Percentiles rank a stretch among this genome's conserved stretches.
These are phyloP conservation scores for Rutstroemia sp. DNA, from an alignment of 2,329 filamentous ascomycete species.

Conservation along the genomic window DNA sequence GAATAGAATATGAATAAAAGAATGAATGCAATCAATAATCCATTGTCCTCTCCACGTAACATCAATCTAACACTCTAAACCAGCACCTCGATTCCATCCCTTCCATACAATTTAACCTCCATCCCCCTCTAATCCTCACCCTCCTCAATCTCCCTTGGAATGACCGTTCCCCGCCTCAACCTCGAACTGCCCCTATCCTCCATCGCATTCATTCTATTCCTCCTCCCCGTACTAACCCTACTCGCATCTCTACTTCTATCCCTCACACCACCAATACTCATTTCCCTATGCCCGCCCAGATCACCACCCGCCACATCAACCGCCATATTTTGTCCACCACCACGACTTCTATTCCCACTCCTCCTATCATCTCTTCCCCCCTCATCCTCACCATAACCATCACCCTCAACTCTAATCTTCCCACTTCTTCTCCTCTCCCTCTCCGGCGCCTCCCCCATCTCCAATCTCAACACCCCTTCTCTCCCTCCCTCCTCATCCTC, in stretches of 20 bases:
- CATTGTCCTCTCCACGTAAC: too few relatives aligned
- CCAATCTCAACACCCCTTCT: neutral
- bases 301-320: conserved; percentile 14
- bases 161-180: conserved; percentile 4
- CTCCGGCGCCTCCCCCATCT: neutral
- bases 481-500: neutral
- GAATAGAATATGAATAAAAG: too few relatives aligned
- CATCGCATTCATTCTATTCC: neutral
- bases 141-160: neutral
- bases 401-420: neutral
- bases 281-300: conserved; percentile 19
- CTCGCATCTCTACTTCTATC: neutral
- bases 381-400: neutral
- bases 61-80: neutral
- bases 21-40: too few relatives aligned
- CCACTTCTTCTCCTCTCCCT: neutral
- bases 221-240: neutral
- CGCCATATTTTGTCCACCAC: neutral
- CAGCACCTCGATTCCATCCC: neutral
- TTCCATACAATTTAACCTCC: neutral
- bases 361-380: neutral
- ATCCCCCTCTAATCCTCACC: too few relatives aligned
- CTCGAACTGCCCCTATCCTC: neutral
- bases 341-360: conserved; percentile 12
- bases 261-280: conserved; percentile 8